Conservation (phyloP, 768 basidiomycete genomes). For the Termitomyces sp. region DNA sequence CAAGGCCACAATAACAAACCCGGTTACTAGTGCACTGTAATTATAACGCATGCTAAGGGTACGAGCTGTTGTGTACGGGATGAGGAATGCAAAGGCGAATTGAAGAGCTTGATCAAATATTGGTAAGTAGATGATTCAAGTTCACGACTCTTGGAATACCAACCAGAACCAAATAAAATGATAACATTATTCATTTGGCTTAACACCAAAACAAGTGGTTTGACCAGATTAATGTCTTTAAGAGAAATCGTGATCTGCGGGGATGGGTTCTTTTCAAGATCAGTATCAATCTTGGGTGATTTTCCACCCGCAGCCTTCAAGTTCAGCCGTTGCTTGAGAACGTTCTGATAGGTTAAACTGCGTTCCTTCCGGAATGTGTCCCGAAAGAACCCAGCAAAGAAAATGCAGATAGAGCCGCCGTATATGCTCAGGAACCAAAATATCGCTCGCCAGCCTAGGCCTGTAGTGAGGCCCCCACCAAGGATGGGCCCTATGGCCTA, state of each 20-base stretch:
- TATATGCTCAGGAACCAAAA: slow-evolving; percentile 81
- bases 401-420: slow-evolving; percentile 47
- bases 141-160: slow-evolving; percentile 12
- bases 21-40: slow-evolving; percentile 68
- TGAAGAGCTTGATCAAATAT: slow-evolving; percentile 51
- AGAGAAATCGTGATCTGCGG: slow-evolving; percentile 39
- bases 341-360: slow-evolving; percentile 74
- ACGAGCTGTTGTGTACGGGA: slow-evolving; percentile 72
- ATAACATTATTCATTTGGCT: slow-evolving; percentile 63
- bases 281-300: background rate
- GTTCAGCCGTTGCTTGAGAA: slow-evolving; percentile 43
- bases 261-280: slow-evolving; percentile 24
- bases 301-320: slow-evolving; percentile 7
- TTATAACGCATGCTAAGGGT: slow-evolving; percentile 62
- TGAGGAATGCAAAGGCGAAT: slow-evolving; percentile 68
- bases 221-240: slow-evolving; percentile 72
- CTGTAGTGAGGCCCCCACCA: slow-evolving; percentile 64
- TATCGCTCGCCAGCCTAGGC: slow-evolving; percentile 72
- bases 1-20: slow-evolving; percentile 72
- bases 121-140: background rate
- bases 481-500: slow-evolving; percentile 65
- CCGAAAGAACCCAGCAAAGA: slow-evolving; percentile 66
- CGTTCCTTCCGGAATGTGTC: slow-evolving; percentile 85
- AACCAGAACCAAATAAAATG: slow-evolving; percentile 65
- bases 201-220: slow-evolving; percentile 56